Evolutionary conservation across 2,329 filamentous ascomycete genomes (phyloP).

Genomic region (Cercospora sp.): DNA sequence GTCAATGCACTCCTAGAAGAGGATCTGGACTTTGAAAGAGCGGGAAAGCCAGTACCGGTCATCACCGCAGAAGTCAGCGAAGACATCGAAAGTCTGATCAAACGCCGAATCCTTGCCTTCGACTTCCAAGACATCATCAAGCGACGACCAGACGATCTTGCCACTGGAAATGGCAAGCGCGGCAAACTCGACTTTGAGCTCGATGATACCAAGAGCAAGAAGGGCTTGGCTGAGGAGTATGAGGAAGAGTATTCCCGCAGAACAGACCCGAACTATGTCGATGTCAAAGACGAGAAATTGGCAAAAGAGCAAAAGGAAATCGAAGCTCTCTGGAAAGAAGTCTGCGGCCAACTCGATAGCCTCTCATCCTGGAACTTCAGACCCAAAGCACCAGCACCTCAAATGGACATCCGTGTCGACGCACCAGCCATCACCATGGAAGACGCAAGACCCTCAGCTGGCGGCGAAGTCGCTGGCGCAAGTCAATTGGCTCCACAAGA

Average conservation of each 20-base stretch:
- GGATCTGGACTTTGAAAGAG: constrained; percentile 92
- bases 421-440: constrained; percentile 93
- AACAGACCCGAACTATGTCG: constrained; percentile 76
- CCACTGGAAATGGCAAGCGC: constrained; percentile 63
- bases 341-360: constrained; percentile 78
- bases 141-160: constrained; percentile 72
- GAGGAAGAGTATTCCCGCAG: constrained; percentile 85
- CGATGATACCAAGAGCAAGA: constrained; percentile 82
- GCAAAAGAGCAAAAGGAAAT: constrained; percentile 75
- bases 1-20: constrained; percentile 91
- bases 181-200: constrained; percentile 68
- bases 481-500: constrained; percentile 91
- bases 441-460: constrained; percentile 84
- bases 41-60: constrained; percentile 90
- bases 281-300: constrained; percentile 77
- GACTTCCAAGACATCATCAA: constrained; percentile 91
- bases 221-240: constrained; percentile 88
- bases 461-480: constrained; percentile 66
- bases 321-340: constrained; percentile 75
- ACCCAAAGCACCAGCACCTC: constrained; percentile 78
- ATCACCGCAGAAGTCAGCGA: constrained; percentile 90
- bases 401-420: constrained; percentile 82
- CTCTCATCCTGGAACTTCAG: constrained; percentile 95
- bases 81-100: constrained; percentile 89
- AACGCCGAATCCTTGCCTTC: constrained; percentile 81